Evolutionary conservation across 495 filamentous ascomycete genomes (phyloP).

Genomic region (Pyrenula aspistea): DNA sequence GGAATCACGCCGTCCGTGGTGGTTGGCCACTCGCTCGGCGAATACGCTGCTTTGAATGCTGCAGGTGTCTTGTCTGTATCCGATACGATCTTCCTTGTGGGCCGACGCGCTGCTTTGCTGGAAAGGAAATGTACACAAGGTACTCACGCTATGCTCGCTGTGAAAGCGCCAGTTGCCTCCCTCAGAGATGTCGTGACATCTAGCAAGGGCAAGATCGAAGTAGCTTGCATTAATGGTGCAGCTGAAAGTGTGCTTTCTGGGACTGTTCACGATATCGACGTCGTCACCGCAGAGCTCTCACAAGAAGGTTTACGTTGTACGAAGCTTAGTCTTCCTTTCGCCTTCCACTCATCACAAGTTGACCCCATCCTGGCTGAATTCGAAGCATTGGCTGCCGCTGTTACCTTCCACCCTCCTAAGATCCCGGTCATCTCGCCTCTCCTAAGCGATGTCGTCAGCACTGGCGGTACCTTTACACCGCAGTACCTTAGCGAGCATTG

Average conservation of each 20-base stretch:
- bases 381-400: constrained; percentile 40
- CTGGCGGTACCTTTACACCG: constrained; percentile 34
- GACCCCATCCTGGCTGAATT: constrained; percentile 64
- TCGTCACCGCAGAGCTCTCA: constrained; percentile 44
- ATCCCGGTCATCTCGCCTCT: constrained; percentile 66
- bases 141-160: constrained; percentile 52
- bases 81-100: constrained; percentile 73
- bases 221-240: constrained; percentile 42
- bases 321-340: constrained; percentile 60
- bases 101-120: constrained; percentile 64
- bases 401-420: constrained; percentile 47
- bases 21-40: constrained; percentile 76
- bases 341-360: constrained; percentile 73
- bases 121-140: constrained; percentile 56
- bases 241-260: constrained; percentile 40
- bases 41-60: constrained; percentile 77
- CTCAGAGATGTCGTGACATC: neutral
- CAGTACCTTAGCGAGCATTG: constrained; percentile 13
- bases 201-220: constrained; percentile 22
- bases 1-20: constrained; percentile 66
- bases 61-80: constrained; percentile 68
- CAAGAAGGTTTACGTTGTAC: constrained; percentile 51
- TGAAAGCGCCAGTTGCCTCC: constrained; percentile 20
- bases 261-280: constrained; percentile 31
- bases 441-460: constrained; percentile 43